phyloP scores from a whole-genome alignment of 2,329 filamentous ascomycete genomes.

The Lachnellula hyalina region DNA sequence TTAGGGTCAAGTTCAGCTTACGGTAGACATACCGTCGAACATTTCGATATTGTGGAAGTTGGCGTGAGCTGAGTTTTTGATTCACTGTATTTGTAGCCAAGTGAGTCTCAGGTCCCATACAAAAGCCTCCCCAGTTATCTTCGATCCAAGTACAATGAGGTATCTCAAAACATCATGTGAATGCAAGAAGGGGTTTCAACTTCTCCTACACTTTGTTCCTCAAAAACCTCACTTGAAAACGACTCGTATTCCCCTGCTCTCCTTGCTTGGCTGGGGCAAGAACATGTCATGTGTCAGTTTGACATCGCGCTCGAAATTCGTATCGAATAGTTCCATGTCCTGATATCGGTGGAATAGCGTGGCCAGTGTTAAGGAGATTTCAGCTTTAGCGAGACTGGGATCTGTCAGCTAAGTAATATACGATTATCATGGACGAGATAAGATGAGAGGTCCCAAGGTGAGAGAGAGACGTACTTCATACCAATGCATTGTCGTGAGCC shows the following conservation, averaged over 20 bases:
- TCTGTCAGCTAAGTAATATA: not conserved
- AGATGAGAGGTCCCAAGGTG: too few relatives aligned
- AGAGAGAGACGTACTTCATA: slow-evolving; percentile 8
- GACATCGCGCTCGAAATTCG: slow-evolving; percentile 10
- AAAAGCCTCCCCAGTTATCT: too few relatives aligned
- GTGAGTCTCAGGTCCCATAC: too few relatives aligned
- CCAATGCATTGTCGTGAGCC: slow-evolving; percentile 20
- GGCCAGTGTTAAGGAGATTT: slow-evolving; percentile 11
- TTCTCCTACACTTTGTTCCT: not conserved
- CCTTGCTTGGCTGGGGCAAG: slow-evolving; percentile 7
- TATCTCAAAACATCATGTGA: too few relatives aligned
- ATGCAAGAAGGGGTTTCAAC: too few relatives aligned
- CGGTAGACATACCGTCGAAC: too few relatives aligned
- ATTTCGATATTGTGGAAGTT: too few relatives aligned
- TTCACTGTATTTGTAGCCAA: too few relatives aligned
- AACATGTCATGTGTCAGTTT: slow-evolving; percentile 15
- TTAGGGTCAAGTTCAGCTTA: too few relatives aligned
- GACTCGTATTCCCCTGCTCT: slow-evolving; percentile 16
- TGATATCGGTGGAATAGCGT: slow-evolving; percentile 13
- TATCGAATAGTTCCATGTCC: slow-evolving; percentile 13
- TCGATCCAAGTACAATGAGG: too few relatives aligned
- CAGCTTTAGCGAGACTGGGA: slow-evolving; percentile 16
- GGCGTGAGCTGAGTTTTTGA: too few relatives aligned
- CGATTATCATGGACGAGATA: not conserved
- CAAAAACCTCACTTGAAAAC: slow-evolving; percentile 4